Evolutionary conservation across 257 asterid genomes (phyloP).

Genomic region (Solanum piurae): DNA sequence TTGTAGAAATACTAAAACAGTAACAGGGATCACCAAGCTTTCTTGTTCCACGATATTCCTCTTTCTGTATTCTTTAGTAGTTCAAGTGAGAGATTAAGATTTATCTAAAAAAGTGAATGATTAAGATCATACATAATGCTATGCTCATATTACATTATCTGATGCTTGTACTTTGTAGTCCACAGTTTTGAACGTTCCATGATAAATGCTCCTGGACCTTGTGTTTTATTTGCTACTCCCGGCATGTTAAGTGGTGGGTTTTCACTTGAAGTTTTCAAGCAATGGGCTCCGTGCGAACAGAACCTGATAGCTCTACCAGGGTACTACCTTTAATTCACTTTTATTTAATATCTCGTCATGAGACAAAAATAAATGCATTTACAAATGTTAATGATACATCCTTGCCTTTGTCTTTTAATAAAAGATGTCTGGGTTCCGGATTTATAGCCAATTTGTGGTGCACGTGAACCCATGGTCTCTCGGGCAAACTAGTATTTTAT

Average conservation of each 20-base stretch:
- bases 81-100: neutral
- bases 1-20: neutral
- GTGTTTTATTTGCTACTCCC: constrained; percentile 97
- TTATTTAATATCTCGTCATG: neutral
- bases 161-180: constrained; percentile 36
- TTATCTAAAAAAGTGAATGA: neutral
- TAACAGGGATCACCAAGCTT: neutral
- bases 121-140: neutral
- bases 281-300: constrained; percentile 79
- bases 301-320: constrained; percentile 88
- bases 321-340: constrained; percentile 19
- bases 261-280: constrained; percentile 87
- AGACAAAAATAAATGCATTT: neutral
- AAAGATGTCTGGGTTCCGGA: neutral
- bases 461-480: neutral
- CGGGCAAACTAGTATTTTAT: neutral
- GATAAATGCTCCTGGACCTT: constrained; percentile 85
- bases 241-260: constrained; percentile 92
- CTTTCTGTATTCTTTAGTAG: neutral
- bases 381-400: neutral
- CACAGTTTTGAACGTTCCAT: constrained; percentile 67
- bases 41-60: neutral
- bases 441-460: neutral
- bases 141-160: neutral
- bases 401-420: neutral